Evolutionary conservation across 208 protist genomes (phyloP).

Genomic region (Blastocrithidia nonstop): DNA sequence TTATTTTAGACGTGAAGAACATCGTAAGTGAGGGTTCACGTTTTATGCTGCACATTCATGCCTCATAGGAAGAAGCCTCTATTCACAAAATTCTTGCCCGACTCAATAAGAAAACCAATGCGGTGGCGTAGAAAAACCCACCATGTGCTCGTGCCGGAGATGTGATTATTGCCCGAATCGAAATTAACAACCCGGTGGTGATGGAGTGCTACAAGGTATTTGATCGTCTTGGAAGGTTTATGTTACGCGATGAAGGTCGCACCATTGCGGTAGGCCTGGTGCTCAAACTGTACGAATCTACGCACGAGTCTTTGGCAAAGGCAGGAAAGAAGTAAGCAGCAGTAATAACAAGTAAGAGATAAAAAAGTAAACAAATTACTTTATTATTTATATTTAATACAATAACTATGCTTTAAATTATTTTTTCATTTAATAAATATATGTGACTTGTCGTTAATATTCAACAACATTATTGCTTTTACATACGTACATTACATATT

Average conservation of each 20-base stretch:
- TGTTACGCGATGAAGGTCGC: slow-evolving; percentile 89
- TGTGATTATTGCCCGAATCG: slow-evolving; percentile 83
- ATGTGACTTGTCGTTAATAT: too few species aligned
- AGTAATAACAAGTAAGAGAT: neutral
- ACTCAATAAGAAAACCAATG: slow-evolving; percentile 87
- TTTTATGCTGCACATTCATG: slow-evolving; percentile 92
- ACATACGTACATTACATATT: too few species aligned
- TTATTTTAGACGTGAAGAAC: slow-evolving; percentile 90
- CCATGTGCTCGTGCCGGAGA: slow-evolving; percentile 88
- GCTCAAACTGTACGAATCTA: slow-evolving; percentile 75
- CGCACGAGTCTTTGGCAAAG: slow-evolving; percentile 51
- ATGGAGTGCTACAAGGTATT: slow-evolving; percentile 88
- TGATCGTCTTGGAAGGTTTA: slow-evolving; percentile 93
- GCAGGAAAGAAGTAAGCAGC: slow-evolving; percentile 5
- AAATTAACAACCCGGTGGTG: slow-evolving; percentile 74
- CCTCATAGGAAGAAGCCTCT: slow-evolving; percentile 85
- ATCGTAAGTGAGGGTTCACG: slow-evolving; percentile 90
- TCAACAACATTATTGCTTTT: too few species aligned
- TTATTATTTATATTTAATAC: slow-evolving; percentile 4
- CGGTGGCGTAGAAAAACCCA: slow-evolving; percentile 84
- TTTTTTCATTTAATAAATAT: too few species aligned
- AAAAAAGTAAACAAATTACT: neutral
- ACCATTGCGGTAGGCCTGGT: slow-evolving; percentile 86
- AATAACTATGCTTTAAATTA: neutral
- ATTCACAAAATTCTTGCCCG: slow-evolving; percentile 83